Evolutionary conservation across 2,329 filamentous ascomycete genomes (phyloP).

Genomic region (Colletotrichum musicola): DNA sequence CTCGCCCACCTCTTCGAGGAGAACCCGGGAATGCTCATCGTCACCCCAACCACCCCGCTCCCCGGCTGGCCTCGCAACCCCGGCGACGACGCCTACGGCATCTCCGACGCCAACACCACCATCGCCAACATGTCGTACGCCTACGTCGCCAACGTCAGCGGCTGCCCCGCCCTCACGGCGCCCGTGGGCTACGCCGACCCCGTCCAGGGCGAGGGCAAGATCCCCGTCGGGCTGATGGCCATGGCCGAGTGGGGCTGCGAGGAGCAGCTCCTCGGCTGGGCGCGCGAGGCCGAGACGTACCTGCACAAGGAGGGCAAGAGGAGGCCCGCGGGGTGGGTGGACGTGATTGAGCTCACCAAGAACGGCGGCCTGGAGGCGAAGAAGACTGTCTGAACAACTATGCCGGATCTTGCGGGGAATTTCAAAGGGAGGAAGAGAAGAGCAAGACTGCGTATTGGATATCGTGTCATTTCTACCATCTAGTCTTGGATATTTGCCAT

Average conservation of each 20-base stretch:
- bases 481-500: too few relatives aligned
- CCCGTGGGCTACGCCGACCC: slow-evolving; percentile 80
- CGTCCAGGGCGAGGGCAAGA: slow-evolving; percentile 66
- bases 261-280: slow-evolving; percentile 73
- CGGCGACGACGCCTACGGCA: slow-evolving; percentile 75
- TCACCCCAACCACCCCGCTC: slow-evolving; percentile 82
- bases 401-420: not conserved
- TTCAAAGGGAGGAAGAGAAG: not conserved
- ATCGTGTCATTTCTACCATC: too few relatives aligned
- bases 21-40: slow-evolving; percentile 81
- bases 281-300: slow-evolving; percentile 68
- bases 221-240: slow-evolving; percentile 73
- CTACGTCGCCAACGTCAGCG: slow-evolving; percentile 86
- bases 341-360: slow-evolving; percentile 60
- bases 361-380: slow-evolving; percentile 35
- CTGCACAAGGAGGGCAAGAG: slow-evolving; percentile 64
- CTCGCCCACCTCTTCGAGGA: slow-evolving; percentile 76
- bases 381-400: slow-evolving; percentile 19
- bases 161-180: slow-evolving; percentile 79
- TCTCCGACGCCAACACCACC: slow-evolving; percentile 79
- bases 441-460: not conserved
- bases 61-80: slow-evolving; percentile 77
- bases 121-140: slow-evolving; percentile 88
- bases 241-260: slow-evolving; percentile 77
- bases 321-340: slow-evolving; percentile 68